Base-by-base conservation (phyloP, 2,329 filamentous ascomycete species). In the Cladosporium sp. region DNA sequence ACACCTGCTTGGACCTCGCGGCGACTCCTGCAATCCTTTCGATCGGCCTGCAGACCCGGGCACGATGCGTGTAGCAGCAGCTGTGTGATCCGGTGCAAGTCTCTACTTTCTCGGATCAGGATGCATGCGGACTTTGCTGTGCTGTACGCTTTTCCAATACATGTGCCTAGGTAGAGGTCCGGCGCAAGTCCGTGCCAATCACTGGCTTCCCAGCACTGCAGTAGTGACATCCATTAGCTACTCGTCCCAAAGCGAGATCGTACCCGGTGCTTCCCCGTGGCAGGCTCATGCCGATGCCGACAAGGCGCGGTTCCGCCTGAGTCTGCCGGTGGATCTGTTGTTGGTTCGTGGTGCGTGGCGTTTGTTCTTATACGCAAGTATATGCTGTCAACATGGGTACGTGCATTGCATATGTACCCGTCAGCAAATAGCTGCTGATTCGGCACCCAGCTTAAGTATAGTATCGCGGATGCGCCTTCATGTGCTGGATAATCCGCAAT, bases 341-440 rank as follows among this genome's bases (percentile, higher is more conserved):
- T 39, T 39, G 19, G 22, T 39, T 28, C 42, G 7, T 20, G 25
- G n/a, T 36, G 39, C 54, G 40, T 37, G 20, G 54, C 17, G 39
- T 55, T 22, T 38, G 28, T 42, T 38, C 36, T 39, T 38, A 34
- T 25, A 19, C 37, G 25, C 19, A 36, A 20, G 49, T 51, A 34
- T 36, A 34, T 42, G 25, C 22, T 22, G 36, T 43, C 51, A 17
- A 49, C 9, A 19, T 42, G 54, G 42, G 19, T 56, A 20, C 42
- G n/a, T 47, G 54, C 54, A 56, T 56, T 56, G 34, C 42, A 56
- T 49, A 20, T 37, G 36, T 50, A 37, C 19, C 30, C n/a, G 30
- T n/a, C 30, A 36, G 30, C 17, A 25, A 34, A n/a, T 9, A 14
- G 15, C 15, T 50, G 30, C 47, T 28, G 47, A 19, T 17, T 50